A percentile compares a stretch with the other conserved stretches of the same genome.
phyloP scores from a whole-genome alignment of 345 rosid species.

The Eucalyptus globulus region DNA sequence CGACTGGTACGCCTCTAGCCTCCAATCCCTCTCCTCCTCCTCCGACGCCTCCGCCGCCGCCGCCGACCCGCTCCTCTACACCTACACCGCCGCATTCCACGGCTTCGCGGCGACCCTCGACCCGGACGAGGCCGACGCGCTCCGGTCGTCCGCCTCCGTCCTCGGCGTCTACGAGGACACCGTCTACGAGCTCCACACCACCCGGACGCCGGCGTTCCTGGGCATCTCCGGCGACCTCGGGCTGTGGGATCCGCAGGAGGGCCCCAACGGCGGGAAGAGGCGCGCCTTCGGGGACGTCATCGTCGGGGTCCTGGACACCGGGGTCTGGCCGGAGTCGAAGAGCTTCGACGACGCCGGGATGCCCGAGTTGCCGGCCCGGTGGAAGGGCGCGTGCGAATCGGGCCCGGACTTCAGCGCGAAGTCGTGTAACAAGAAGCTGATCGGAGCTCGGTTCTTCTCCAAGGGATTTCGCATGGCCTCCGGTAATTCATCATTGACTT shows the following conservation, averaged over 20 bases:
- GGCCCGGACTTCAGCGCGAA: conserved; percentile 56
- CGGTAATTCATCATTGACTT: neutral
- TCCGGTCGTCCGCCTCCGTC: conserved; percentile 40
- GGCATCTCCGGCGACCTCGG: conserved; percentile 53
- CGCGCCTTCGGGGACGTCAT: conserved; percentile 23
- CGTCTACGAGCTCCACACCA: conserved; percentile 68
- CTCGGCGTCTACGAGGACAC: conserved; percentile 73
- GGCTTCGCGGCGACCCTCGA: conserved; percentile 74
- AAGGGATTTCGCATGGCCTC: conserved; percentile 64
- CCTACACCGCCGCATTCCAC: conserved; percentile 44
- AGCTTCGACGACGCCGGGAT: conserved; percentile 54
- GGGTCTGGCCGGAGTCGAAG: conserved; percentile 84
- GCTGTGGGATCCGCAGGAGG: conserved; percentile 17
- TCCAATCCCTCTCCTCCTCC: conserved; percentile 34
- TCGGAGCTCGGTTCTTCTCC: conserved; percentile 77
- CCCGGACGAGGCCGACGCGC: conserved; percentile 35
- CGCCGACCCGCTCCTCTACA: conserved; percentile 36
- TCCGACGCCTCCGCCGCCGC: neutral
- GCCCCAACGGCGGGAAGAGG: conserved; percentile 11
- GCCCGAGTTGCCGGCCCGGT: conserved; percentile 54
- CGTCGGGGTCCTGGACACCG: conserved; percentile 81
- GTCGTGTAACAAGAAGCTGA: conserved; percentile 63
- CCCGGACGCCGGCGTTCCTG: conserved; percentile 67
- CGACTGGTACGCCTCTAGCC: conserved; percentile 66
- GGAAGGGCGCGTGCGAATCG: conserved; percentile 72